Evolutionary conservation across 2,329 filamentous ascomycete species (phyloP).

Genomic region (Fusarium sp.): DNA sequence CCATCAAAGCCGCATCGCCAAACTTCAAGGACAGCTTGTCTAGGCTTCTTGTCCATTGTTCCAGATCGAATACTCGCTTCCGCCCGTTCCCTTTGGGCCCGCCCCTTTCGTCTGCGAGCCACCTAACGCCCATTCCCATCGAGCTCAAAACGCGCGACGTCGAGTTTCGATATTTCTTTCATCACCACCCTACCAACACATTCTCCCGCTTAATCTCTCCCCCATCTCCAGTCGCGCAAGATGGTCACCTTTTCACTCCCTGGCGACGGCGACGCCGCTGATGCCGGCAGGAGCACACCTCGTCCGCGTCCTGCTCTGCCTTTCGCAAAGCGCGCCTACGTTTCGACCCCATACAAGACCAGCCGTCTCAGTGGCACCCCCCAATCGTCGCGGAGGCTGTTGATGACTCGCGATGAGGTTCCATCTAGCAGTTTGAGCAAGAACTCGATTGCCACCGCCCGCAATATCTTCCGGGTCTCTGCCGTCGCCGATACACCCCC

Average conservation of each 20-base stretch:
- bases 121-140: conserved; percentile 3
- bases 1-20: conserved; percentile 41
- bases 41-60: conserved; percentile 29
- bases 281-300: conserved; percentile 48
- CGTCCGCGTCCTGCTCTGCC: conserved; percentile 52
- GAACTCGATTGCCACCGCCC: conserved; percentile 48
- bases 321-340: conserved; percentile 55
- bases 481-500: conserved; percentile 48
- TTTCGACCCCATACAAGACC: conserved; percentile 49
- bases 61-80: conserved; percentile 21
- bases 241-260: conserved; percentile 54
- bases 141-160: conserved; percentile 25
- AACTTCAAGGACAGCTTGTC: conserved; percentile 31
- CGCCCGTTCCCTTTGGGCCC: conserved; percentile 12
- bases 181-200: conserved; percentile 18
- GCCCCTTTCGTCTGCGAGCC: conserved; percentile 18
- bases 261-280: conserved; percentile 47
- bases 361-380: conserved; percentile 52
- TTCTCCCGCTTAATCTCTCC: conserved; percentile 5
- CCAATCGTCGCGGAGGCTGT: conserved; percentile 49
- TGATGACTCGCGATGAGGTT: conserved; percentile 49
- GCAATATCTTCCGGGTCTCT: conserved; percentile 55
- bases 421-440: conserved; percentile 49
- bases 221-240: conserved; percentile 14
- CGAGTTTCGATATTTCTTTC: conserved; percentile 24